Conservation (phyloP, 148 eudicot genomes). For the Spergularia bocconei region DNA sequence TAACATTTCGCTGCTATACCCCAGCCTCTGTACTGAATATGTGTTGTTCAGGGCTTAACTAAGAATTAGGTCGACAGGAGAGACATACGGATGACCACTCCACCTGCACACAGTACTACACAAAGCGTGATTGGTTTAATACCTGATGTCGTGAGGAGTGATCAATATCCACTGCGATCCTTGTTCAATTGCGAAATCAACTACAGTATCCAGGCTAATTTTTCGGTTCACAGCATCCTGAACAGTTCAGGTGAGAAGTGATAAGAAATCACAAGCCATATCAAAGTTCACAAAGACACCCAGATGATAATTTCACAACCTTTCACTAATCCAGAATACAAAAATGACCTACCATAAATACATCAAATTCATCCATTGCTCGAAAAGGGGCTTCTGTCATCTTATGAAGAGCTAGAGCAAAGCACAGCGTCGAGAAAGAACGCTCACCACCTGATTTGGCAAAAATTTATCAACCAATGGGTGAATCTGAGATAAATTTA, state of each 20-base stretch:
- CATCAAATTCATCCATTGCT: conserved; percentile 99
- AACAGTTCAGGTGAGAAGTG: conserved; percentile 12
- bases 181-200: conserved; percentile 82
- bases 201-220: conserved; percentile 86
- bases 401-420: conserved; percentile 92
- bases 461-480: background rate
- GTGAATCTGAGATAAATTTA: background rate
- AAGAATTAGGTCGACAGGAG: background rate
- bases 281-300: background rate
- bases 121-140: background rate
- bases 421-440: conserved; percentile 91
- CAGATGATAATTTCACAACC: too few relatives aligned
- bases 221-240: conserved; percentile 99
- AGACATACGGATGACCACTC: background rate
- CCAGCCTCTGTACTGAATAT: too few relatives aligned
- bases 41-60: too few relatives aligned
- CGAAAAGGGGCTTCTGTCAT: conserved; percentile 99
- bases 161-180: conserved; percentile 98
- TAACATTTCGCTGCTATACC: background rate
- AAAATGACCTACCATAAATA: conserved; percentile 63
- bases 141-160: conserved; percentile 99
- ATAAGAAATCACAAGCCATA: conserved; percentile 6
- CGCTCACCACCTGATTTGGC: conserved; percentile 80
- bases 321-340: background rate
- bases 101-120: background rate